Conservation (phyloP, 768 basidiomycete species). For the Tricholoma sp. region DNA sequence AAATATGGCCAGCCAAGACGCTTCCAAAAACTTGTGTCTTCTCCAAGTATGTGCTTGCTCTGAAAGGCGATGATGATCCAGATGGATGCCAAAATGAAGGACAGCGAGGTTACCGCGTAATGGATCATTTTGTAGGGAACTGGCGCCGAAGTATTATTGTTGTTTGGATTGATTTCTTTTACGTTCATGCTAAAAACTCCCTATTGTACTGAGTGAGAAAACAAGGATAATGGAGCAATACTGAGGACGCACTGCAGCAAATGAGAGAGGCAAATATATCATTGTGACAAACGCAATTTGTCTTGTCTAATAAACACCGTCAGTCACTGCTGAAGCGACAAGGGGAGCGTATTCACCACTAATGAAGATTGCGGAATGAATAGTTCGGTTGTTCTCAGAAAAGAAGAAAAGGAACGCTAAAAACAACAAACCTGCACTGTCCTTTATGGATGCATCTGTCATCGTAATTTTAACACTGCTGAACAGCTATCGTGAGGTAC, state of each 20-base stretch:
- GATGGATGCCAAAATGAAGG: conserved; percentile 43
- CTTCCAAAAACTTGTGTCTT: conserved; percentile 20
- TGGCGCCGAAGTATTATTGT: conserved; percentile 28
- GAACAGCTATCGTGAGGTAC: conserved; percentile 40
- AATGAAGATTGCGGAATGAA: background rate
- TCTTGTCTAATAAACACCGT: conserved; percentile 32
- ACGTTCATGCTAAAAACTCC: conserved; percentile 61
- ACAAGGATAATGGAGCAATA: background rate
- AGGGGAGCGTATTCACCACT: conserved; percentile 17
- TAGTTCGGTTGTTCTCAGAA: background rate
- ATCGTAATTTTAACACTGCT: conserved; percentile 53
- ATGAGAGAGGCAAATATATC: conserved; percentile 56
- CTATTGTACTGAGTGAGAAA: conserved; percentile 20
- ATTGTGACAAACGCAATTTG: conserved; percentile 61
- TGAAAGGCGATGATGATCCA: conserved; percentile 59
- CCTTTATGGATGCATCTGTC: conserved; percentile 47
- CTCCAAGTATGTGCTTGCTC: conserved; percentile 31
- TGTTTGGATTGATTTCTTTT: conserved; percentile 27
- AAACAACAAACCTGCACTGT: conserved; percentile 36
- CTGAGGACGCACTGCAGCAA: conserved; percentile 36
- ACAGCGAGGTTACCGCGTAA: conserved; percentile 38
- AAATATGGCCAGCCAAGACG: conserved; percentile 32
- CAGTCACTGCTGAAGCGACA: background rate
- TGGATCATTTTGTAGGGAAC: conserved; percentile 9
- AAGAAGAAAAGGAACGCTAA: background rate